phyloP scores from a whole-genome alignment of 2,329 filamentous ascomycete genomes.

The Podosphaera xanthii region DNA sequence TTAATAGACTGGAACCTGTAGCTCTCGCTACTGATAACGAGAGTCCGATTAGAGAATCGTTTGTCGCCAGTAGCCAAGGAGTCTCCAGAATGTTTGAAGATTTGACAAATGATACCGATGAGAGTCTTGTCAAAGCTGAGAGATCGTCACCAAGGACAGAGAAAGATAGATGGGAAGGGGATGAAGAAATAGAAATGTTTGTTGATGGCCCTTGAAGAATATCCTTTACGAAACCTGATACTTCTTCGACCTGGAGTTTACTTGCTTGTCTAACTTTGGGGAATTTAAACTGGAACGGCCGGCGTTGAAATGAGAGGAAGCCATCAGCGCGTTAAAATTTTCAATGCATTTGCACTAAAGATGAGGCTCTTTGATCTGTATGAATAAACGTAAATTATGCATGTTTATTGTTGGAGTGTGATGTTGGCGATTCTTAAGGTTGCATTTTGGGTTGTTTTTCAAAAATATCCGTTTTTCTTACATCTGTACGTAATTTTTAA shows the following conservation, averaged over 20 bases:
- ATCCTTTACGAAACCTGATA: neutral
- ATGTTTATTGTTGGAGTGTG: neutral
- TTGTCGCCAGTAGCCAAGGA: conserved; percentile 9
- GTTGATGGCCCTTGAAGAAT: conserved; percentile 10
- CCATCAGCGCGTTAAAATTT: neutral
- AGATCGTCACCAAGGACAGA: conserved; percentile 2
- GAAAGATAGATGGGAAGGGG: conserved; percentile 6
- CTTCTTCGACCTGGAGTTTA: neutral
- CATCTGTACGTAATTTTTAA: too few species aligned
- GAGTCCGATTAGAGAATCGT: conserved; percentile 12
- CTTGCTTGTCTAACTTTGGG: neutral
- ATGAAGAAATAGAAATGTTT: conserved; percentile 11
- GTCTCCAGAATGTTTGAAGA: conserved; percentile 14
- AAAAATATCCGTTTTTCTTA: too few species aligned
- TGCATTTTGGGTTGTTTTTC: too few species aligned
- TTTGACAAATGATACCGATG: conserved; percentile 14
- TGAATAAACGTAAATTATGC: neutral
- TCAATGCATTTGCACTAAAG: too few species aligned
- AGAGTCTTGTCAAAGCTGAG: conserved; percentile 8
- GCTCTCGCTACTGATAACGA: conserved; percentile 7
- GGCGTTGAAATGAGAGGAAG: neutral
- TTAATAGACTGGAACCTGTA: conserved; percentile 11
- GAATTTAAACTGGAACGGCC: neutral
- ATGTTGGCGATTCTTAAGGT: neutral
- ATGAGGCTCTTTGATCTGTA: neutral